These are phyloP conservation scores for Cryphonectria radicalis DNA, from an alignment of 2,329 filamentous ascomycete genomes.

Conservation along the genomic window DNA sequence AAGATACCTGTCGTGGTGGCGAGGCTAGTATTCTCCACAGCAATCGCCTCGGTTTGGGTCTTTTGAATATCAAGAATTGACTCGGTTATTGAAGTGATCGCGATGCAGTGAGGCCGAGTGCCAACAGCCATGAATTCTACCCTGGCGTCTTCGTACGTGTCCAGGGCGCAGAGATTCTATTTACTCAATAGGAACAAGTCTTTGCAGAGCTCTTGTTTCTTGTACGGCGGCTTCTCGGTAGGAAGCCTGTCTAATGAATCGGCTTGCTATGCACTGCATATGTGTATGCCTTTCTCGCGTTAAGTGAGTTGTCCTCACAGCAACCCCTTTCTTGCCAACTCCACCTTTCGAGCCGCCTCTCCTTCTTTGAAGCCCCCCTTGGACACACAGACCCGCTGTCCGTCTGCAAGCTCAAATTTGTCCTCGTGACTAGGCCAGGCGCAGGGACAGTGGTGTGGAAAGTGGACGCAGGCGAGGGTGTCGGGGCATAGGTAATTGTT, in stretches of 20 bases:
- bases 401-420: slow-evolving; percentile 75
- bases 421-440: slow-evolving; percentile 77
- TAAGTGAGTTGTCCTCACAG: slow-evolving; percentile 53
- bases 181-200: no score
- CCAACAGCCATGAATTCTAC: not conserved
- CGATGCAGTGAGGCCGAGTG: not conserved
- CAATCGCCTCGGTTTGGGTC: not conserved
- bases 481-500: slow-evolving; percentile 93
- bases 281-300: not conserved
- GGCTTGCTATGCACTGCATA: not conserved
- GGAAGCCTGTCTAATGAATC: not conserved
- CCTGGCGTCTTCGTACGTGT: not conserved
- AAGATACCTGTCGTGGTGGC: not conserved
- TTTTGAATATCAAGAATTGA: slow-evolving; percentile 16
- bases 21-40: not conserved
- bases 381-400: slow-evolving; percentile 73
- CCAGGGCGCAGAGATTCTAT: not conserved
- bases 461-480: slow-evolving; percentile 92
- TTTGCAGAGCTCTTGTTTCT: not conserved
- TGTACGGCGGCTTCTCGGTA: not conserved
- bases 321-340: slow-evolving; percentile 78
- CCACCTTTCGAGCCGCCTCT: slow-evolving; percentile 75
- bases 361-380: slow-evolving; percentile 75
- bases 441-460: slow-evolving; percentile 97
- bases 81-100: not conserved